Evolutionary conservation across 495 filamentous ascomycete genomes (phyloP).

Genomic region (Parathielavia appendiculata): DNA sequence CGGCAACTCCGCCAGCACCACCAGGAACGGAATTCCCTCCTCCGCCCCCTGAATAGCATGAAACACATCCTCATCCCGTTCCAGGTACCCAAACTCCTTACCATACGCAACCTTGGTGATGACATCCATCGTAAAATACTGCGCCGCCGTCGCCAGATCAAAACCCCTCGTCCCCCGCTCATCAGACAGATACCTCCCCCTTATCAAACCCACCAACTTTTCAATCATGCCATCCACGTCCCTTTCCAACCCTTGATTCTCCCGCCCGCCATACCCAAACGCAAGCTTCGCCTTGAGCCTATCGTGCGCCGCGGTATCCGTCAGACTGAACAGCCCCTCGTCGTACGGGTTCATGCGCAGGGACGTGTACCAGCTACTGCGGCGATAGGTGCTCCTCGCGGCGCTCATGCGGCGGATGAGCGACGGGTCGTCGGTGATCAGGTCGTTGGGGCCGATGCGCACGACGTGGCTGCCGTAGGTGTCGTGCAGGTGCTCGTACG

Average conservation of each 20-base stretch:
- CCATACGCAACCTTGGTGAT: slow-evolving; percentile 49
- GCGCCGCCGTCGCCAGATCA: no score
- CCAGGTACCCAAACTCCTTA: slow-evolving; percentile 46
- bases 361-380: not conserved
- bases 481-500: not conserved
- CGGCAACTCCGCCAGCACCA: slow-evolving; percentile 28
- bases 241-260: not conserved
- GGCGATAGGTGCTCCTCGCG: not conserved
- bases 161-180: not conserved
- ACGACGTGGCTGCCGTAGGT: not conserved
- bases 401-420: not conserved
- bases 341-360: not conserved
- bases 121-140: slow-evolving; percentile 49
- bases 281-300: not conserved
- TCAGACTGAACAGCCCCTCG: not conserved
- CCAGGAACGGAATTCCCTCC: slow-evolving; percentile 29
- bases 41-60: slow-evolving; percentile 41
- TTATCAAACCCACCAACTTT: not conserved
- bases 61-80: slow-evolving; percentile 42
- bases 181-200: not conserved
- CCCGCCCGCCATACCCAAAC: not conserved
- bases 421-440: not conserved
- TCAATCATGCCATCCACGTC: not conserved
- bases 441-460: not conserved
- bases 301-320: not conserved